Conservation (phyloP, 768 basidiomycete species). For the Agaricus subrufescens region DNA sequence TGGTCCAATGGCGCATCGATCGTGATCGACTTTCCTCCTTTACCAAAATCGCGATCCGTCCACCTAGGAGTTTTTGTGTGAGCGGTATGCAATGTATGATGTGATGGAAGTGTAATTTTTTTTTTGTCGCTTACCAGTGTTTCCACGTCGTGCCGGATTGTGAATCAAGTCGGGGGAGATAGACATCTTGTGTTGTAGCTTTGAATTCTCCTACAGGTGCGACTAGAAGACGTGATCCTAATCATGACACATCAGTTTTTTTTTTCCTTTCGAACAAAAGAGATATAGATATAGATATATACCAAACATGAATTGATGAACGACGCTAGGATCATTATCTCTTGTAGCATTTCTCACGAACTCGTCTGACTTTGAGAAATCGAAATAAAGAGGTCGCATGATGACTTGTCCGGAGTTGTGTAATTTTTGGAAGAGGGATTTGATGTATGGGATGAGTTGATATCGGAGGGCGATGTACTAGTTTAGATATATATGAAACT, state of each 20-base stretch:
- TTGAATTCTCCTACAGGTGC: slow-evolving; percentile 27
- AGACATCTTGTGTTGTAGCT: slow-evolving; percentile 23
- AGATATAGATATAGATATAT: not conserved
- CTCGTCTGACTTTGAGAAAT: slow-evolving; percentile 25
- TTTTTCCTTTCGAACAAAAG: not conserved
- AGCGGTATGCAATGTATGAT: not conserved
- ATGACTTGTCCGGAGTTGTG: slow-evolving; percentile 25
- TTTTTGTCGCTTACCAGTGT: slow-evolving; percentile 21
- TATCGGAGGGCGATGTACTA: slow-evolving; percentile 34
- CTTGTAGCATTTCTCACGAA: slow-evolving; percentile 21
- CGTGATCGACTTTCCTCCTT: slow-evolving; percentile 22
- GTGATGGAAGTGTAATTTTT: too few species aligned
- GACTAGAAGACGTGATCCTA: slow-evolving; percentile 26
- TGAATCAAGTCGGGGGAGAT: slow-evolving; percentile 19
- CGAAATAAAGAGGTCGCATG: slow-evolving; percentile 28
- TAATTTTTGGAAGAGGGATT: slow-evolving; percentile 24
- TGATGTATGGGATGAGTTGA: slow-evolving; percentile 27
- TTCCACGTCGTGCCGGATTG: slow-evolving; percentile 21
- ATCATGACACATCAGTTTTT: not conserved
- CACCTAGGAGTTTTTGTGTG: slow-evolving; percentile 19
- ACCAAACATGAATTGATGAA: slow-evolving; percentile 33
- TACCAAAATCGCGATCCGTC: slow-evolving; percentile 24
- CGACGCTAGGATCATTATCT: slow-evolving; percentile 22
- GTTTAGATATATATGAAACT: not conserved
- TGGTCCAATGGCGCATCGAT: slow-evolving; percentile 25